Conservation (phyloP, 2,329 filamentous ascomycete species). For the Scedosporium aurantiacum region DNA sequence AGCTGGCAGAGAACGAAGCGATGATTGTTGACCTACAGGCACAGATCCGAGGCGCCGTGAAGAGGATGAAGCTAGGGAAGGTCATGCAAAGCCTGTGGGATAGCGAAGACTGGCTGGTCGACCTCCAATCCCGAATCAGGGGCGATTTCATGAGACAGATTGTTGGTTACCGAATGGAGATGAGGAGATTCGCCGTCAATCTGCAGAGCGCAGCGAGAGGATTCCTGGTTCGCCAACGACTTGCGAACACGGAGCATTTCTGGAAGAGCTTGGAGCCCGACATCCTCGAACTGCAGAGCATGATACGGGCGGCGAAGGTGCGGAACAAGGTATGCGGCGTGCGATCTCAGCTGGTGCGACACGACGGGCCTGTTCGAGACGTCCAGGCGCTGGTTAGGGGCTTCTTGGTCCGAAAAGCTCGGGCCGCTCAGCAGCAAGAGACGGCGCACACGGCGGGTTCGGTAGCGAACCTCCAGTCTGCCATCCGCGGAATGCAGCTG, state of each 20-base stretch:
- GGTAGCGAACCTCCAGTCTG: constrained; percentile 52
- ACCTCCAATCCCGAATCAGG: constrained; percentile 77
- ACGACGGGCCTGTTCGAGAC: constrained; percentile 51
- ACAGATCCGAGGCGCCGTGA: constrained; percentile 70
- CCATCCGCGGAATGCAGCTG: constrained; percentile 54
- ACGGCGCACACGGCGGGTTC: constrained; percentile 39
- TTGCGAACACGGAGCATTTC: constrained; percentile 51
- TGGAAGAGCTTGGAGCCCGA: constrained; percentile 62
- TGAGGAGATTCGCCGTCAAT: constrained; percentile 67
- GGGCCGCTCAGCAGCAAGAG: constrained; percentile 44
- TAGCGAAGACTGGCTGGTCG: constrained; percentile 62
- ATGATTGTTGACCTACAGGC: constrained; percentile 72
- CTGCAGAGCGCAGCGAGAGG: constrained; percentile 74
- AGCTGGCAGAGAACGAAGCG: constrained; percentile 65
- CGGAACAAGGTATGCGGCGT: constrained; percentile 46
- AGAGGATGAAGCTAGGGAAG: constrained; percentile 65
- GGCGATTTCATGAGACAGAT: constrained; percentile 83
- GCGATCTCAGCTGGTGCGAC: constrained; percentile 48
- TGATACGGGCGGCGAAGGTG: constrained; percentile 59
- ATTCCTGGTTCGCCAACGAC: constrained; percentile 55
- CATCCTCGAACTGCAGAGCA: constrained; percentile 70
- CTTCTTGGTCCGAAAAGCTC: constrained; percentile 48
- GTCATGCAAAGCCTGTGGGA: constrained; percentile 89
- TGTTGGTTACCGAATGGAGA: constrained; percentile 67
- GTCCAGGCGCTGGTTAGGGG: constrained; percentile 59